phyloP scores from a whole-genome alignment of 768 basidiomycete genomes.

The Russula vinacea region DNA sequence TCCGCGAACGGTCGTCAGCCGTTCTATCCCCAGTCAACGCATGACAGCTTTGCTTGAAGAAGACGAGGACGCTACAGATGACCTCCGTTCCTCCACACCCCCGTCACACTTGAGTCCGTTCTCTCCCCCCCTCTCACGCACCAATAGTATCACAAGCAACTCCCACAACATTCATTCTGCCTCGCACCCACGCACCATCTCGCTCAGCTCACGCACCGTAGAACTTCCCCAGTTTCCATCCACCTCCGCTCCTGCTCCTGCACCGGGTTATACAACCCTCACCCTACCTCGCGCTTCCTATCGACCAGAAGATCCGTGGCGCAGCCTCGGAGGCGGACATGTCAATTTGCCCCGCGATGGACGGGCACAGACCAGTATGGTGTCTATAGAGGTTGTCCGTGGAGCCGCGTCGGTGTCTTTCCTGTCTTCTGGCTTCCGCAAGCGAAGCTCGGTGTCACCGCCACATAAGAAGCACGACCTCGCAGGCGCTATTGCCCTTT shows the following conservation, averaged over 20 bases:
- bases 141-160: constrained; percentile 10
- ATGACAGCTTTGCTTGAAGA: constrained; percentile 44
- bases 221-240: constrained; percentile 38
- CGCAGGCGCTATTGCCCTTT: constrained; percentile 34
- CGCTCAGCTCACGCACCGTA: constrained; percentile 30
- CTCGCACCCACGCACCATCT: constrained; percentile 20
- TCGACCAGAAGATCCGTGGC: constrained; percentile 39
- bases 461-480: constrained; percentile 21
- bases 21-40: constrained; percentile 32
- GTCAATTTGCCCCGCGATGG: constrained; percentile 75
- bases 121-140: constrained; percentile 13
- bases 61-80: constrained; percentile 38
- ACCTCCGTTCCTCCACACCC: constrained; percentile 10
- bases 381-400: constrained; percentile 72
- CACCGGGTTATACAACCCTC: constrained; percentile 42
- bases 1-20: constrained; percentile 27
- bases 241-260: constrained; percentile 22
- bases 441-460: constrained; percentile 20
- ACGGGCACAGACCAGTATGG: constrained; percentile 85
- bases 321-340: constrained; percentile 44
- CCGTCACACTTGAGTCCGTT: constrained; percentile 31
- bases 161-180: constrained; percentile 13
- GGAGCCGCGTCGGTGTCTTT: constrained; percentile 39
- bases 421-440: constrained; percentile 8
- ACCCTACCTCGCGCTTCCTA: constrained; percentile 47